phyloP scores from a whole-genome alignment of 164 flowering plant species.

The Umbellularia californica region DNA sequence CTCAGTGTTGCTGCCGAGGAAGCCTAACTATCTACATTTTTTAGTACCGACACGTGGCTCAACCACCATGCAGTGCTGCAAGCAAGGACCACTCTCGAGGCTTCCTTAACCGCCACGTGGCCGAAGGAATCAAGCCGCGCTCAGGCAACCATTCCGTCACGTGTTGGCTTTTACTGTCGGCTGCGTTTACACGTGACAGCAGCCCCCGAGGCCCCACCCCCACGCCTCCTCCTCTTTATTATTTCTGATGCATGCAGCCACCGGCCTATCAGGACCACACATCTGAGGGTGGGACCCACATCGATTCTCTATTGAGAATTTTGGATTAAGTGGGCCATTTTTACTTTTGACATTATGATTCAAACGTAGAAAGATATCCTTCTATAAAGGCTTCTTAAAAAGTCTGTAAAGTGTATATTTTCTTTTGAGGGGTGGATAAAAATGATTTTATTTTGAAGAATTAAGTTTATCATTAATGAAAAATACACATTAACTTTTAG shows the following conservation, averaged over 20 bases:
- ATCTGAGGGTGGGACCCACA: not conserved
- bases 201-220: not conserved
- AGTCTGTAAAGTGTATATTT: too few relatives aligned
- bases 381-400: too few relatives aligned
- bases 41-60: constrained; percentile 20
- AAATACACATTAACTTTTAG: too few relatives aligned
- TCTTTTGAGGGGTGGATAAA: too few relatives aligned
- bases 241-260: not conserved
- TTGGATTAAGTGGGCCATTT: too few relatives aligned
- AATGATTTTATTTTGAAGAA: too few relatives aligned
- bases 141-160: not conserved
- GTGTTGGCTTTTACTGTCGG: not conserved
- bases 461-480: too few relatives aligned
- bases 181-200: not conserved
- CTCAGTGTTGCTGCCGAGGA: constrained; percentile 26
- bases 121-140: not conserved
- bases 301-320: too few relatives aligned
- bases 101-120: not conserved
- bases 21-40: not conserved
- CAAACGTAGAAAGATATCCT: too few relatives aligned
- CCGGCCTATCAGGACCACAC: not conserved
- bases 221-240: not conserved
- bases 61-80: not conserved
- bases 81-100: constrained; percentile 25
- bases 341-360: too few relatives aligned